Conservation (phyloP, 2,329 filamentous ascomycete genomes). For the Parastagonospora nodorum region DNA sequence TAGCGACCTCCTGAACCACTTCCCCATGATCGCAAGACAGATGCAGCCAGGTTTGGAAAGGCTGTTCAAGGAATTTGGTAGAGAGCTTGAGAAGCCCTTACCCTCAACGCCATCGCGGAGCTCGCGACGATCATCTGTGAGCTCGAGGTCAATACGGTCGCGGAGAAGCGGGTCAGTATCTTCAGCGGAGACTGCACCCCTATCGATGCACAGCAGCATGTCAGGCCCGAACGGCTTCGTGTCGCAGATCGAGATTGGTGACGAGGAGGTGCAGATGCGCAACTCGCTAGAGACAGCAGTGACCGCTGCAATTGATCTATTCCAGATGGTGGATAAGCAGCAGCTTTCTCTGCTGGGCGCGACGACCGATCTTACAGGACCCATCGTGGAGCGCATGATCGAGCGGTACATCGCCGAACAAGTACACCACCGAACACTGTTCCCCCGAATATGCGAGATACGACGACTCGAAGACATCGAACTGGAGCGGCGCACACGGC, state of each 20-base stretch:
- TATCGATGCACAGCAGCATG: slow-evolving; percentile 46
- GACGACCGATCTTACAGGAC: slow-evolving; percentile 90
- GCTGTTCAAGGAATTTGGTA: slow-evolving; percentile 86
- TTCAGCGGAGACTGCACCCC: slow-evolving; percentile 40
- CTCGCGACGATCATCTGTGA: slow-evolving; percentile 38
- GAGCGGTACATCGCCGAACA: slow-evolving; percentile 94
- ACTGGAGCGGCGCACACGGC: slow-evolving; percentile 84
- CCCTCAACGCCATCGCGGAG: slow-evolving; percentile 68
- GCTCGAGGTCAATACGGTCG: slow-evolving; percentile 18
- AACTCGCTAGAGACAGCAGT: slow-evolving; percentile 89
- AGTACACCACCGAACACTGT: slow-evolving; percentile 82
- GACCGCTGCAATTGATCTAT: slow-evolving; percentile 90
- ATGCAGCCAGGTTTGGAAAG: slow-evolving; percentile 92
- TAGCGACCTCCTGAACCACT: slow-evolving; percentile 84
- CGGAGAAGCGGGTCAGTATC: slow-evolving; percentile 43
- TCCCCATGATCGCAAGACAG: slow-evolving; percentile 93
- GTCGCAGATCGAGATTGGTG: slow-evolving; percentile 68
- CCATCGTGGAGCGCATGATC: slow-evolving; percentile 89
- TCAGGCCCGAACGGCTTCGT: slow-evolving; percentile 45
- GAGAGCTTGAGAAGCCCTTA: slow-evolving; percentile 81
- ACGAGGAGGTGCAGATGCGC: slow-evolving; percentile 90
- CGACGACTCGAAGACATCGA: slow-evolving; percentile 83
- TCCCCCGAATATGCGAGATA: slow-evolving; percentile 78
- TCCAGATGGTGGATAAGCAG: slow-evolving; percentile 93
- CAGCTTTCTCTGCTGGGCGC: slow-evolving; percentile 89